phyloP scores from a whole-genome alignment of 2,329 filamentous ascomycete genomes.

The Verticillium albo-atrum region DNA sequence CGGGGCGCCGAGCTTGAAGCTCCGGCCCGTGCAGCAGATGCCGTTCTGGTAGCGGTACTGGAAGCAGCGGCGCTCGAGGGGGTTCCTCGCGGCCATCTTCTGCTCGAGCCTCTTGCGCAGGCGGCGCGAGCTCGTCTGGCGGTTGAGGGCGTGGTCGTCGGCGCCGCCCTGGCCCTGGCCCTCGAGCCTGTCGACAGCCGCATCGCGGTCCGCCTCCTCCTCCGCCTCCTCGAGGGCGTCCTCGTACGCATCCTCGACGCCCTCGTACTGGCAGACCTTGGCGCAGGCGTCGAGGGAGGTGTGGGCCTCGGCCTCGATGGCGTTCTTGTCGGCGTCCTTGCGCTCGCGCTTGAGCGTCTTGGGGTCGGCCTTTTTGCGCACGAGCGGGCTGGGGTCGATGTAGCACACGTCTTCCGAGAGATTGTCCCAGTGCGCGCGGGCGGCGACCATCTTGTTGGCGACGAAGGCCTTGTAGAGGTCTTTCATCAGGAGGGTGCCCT shows the following conservation, averaged over 20 bases:
- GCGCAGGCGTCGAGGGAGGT: conserved; percentile 41
- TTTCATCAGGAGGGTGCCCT: conserved; percentile 34
- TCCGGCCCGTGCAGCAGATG: conserved; percentile 36
- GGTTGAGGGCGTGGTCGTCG: background rate
- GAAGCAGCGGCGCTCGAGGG: conserved; percentile 29
- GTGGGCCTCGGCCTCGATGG: conserved; percentile 40
- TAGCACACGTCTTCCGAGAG: conserved; percentile 43
- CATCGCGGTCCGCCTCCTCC: conserved; percentile 14
- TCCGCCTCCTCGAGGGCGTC: conserved; percentile 23
- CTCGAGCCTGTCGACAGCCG: conserved; percentile 3
- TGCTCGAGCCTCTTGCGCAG: conserved; percentile 9
- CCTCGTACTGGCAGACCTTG: conserved; percentile 40
- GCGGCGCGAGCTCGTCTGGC: background rate
- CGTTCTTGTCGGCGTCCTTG: conserved; percentile 31
- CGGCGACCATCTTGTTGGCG: conserved; percentile 33
- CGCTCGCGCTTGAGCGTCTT: conserved; percentile 28
- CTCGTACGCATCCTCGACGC: conserved; percentile 27
- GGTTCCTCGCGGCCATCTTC: conserved; percentile 25
- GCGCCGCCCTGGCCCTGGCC: background rate
- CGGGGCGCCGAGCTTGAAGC: conserved; percentile 39
- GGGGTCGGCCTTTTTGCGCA: conserved; percentile 26
- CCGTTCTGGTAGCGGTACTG: conserved; percentile 42
- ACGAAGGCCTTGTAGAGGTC: conserved; percentile 48
- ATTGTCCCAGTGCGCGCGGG: conserved; percentile 49
- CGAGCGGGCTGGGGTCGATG: conserved; percentile 30